A percentile compares a stretch with the other conserved stretches of the same genome.
Conservation (phyloP, 768 basidiomycete genomes). For the Mrakia gelida region DNA sequence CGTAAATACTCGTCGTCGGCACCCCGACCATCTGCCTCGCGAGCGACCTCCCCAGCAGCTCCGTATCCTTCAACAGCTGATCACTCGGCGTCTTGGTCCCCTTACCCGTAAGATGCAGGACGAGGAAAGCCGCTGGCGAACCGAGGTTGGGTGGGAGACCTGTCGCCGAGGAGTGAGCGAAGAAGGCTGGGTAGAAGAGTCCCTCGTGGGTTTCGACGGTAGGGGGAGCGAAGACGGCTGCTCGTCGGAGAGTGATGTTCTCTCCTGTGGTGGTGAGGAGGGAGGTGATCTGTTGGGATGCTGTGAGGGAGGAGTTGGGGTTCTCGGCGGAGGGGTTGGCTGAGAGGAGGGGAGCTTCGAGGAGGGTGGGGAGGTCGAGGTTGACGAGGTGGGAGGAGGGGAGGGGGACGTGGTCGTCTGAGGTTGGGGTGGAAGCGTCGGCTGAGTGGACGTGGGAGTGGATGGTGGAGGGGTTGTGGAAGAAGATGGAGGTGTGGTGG, state of each 20-base stretch:
- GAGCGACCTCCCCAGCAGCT: conserved; percentile 65
- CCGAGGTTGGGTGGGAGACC: conserved; percentile 24
- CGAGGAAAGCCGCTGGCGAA: conserved; percentile 25
- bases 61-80: conserved; percentile 49
- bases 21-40: conserved; percentile 82
- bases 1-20: conserved; percentile 51
- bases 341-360: conserved; percentile 30
- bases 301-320: neutral
- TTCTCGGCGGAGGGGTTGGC: conserved; percentile 8
- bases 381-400: conserved; percentile 21
- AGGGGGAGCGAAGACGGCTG: conserved; percentile 43
- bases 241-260: conserved; percentile 46
- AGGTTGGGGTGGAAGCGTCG: conserved; percentile 34
- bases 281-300: conserved; percentile 30
- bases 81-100: conserved; percentile 1
- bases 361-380: conserved; percentile 31
- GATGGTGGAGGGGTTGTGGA: conserved; percentile 44
- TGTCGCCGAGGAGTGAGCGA: conserved; percentile 19
- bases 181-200: conserved; percentile 31
- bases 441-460: neutral
- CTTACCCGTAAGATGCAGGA: conserved; percentile 27
- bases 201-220: conserved; percentile 33
- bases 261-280: conserved; percentile 39
- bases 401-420: neutral
- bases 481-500: conserved; percentile 32